These are phyloP conservation scores for Penicillium robsamsonii DNA, from an alignment of 495 filamentous ascomycete genomes.

Conservation along the genomic window DNA sequence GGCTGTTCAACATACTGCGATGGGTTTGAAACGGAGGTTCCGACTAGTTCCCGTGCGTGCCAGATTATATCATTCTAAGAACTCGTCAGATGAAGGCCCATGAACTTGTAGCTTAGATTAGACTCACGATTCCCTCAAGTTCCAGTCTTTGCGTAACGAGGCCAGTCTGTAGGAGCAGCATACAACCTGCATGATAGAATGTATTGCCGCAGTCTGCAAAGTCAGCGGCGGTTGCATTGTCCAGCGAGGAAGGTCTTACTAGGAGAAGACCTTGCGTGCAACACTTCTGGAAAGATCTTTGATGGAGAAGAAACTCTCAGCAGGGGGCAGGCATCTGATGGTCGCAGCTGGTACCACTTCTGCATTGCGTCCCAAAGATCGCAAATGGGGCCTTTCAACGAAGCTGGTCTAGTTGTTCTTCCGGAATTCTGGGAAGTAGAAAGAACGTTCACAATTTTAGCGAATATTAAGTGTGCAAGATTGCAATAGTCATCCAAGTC, in stretches of 20 bases:
- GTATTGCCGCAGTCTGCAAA: conserved; percentile 16
- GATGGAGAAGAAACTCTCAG: conserved; percentile 5
- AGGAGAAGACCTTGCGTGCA: conserved; percentile 8
- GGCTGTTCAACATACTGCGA: conserved; percentile 13
- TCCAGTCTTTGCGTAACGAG: not conserved
- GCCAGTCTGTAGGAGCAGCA: conserved; percentile 12
- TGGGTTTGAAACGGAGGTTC: conserved; percentile 15
- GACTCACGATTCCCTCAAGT: not conserved
- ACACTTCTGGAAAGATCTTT: conserved; percentile 4
- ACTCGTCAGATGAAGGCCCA: not conserved
- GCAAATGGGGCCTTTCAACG: not conserved
- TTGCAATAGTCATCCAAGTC: conserved; percentile 19
- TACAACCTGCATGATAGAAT: conserved; percentile 18
- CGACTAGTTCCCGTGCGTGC: conserved; percentile 12
- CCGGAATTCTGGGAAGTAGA: not conserved
- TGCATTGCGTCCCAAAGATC: conserved; percentile 14
- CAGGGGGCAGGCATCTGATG: conserved; percentile 11
- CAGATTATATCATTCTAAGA: conserved; percentile 5
- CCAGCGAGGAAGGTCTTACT: conserved; percentile 7
- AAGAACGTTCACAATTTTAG: conserved; percentile 15
- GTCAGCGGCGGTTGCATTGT: not conserved
- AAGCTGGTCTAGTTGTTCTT: not conserved
- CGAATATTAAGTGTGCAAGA: conserved; percentile 13
- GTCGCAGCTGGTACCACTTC: conserved; percentile 12
- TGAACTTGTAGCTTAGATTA: too few species aligned